Conservation (phyloP, 768 basidiomycete genomes). For the Collybia sordida region DNA sequence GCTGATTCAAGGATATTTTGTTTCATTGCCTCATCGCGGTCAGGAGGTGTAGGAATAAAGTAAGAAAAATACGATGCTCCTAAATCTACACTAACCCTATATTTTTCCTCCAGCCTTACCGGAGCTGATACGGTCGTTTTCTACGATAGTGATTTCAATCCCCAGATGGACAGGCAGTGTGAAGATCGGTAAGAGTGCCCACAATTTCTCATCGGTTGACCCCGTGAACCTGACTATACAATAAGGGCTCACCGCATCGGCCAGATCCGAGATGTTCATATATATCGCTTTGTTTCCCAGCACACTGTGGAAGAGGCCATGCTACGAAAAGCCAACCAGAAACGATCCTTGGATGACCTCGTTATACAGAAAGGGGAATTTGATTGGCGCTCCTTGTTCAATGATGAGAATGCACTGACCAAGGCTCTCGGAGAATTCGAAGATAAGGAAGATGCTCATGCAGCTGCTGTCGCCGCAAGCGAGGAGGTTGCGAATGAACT, state of each 20-base stretch:
- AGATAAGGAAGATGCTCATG: conserved; percentile 83
- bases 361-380: conserved; percentile 95
- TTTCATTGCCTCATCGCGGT: conserved; percentile 84
- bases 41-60: conserved; percentile 95
- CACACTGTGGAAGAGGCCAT: conserved; percentile 96
- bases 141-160: conserved; percentile 96
- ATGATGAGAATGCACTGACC: conserved; percentile 63
- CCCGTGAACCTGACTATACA: conserved; percentile 1
- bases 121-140: conserved; percentile 96
- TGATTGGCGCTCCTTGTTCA: conserved; percentile 87
- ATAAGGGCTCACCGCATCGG: conserved; percentile 95
- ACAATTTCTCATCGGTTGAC: not conserved
- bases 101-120: conserved; percentile 52
- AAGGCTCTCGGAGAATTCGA: conserved; percentile 83
- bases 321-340: conserved; percentile 97
- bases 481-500: conserved; percentile 75
- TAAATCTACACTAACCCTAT: conserved; percentile 10
- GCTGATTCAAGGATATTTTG: conserved; percentile 77
- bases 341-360: conserved; percentile 84
- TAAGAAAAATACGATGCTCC: conserved; percentile 39
- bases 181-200: conserved; percentile 71
- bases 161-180: conserved; percentile 97
- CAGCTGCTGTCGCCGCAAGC: conserved; percentile 72
- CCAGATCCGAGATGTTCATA: conserved; percentile 94
- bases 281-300: conserved; percentile 89